These are phyloP conservation scores for Acanthamoeba castellanii DNA, from an alignment of 208 protist genomes.

Conservation along the genomic window DNA sequence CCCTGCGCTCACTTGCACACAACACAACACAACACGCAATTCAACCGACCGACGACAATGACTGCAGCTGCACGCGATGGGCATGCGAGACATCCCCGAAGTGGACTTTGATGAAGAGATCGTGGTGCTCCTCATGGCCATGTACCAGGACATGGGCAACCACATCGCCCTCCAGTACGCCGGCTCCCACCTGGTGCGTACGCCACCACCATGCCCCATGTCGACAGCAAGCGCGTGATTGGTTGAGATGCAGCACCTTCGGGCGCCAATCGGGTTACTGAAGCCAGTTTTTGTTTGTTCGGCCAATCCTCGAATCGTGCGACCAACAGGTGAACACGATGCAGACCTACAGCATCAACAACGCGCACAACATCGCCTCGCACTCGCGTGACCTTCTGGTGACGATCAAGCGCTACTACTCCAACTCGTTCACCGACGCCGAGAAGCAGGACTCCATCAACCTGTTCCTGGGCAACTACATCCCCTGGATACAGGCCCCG, in stretches of 20 bases:
- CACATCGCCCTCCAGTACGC: slow-evolving; percentile 87
- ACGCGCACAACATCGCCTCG: slow-evolving; percentile 26
- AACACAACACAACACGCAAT: background rate
- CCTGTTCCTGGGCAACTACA: slow-evolving; percentile 86
- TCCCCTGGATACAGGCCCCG: slow-evolving; percentile 68
- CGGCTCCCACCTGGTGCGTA: slow-evolving; percentile 62
- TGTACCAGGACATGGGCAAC: slow-evolving; percentile 90
- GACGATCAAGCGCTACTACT: slow-evolving; percentile 88
- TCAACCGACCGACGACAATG: background rate
- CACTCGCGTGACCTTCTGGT: slow-evolving; percentile 82
- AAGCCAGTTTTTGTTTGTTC: too few relatives aligned
- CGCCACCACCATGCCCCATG: too few relatives aligned
- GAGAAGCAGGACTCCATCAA: slow-evolving; percentile 89
- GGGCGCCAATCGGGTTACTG: too few relatives aligned
- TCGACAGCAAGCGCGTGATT: too few relatives aligned
- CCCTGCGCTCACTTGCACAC: background rate
- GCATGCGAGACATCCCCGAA: slow-evolving; percentile 76
- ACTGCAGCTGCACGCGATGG: slow-evolving; percentile 85
- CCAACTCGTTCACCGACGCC: slow-evolving; percentile 89
- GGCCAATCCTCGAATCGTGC: background rate
- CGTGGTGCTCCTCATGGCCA: slow-evolving; percentile 81
- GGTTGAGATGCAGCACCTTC: too few relatives aligned
- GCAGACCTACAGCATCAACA: slow-evolving; percentile 63
- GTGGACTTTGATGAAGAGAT: slow-evolving; percentile 84
- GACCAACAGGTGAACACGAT: slow-evolving; percentile 74